Evolutionary conservation across 2,329 filamentous ascomycete species (phyloP), one percentile per base, ranked within the genome.

Genomic region (Chaetomiaceae sp.): DNA sequence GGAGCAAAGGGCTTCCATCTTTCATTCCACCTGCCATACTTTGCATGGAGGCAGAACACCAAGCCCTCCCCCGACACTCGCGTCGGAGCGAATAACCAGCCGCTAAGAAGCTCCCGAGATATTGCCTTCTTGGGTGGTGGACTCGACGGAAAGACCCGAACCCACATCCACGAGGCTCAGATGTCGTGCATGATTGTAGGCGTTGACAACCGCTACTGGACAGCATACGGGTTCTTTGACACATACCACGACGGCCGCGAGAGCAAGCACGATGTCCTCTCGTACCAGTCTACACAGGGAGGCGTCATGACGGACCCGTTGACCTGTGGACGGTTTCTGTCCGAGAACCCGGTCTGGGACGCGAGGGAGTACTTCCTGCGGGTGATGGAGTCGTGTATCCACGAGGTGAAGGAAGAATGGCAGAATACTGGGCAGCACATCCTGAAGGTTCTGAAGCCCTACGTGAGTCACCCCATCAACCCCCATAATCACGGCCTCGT

Each of bases 221-320:
- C 55, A 8, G 53, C 55, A n/a, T 55, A 59, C 40, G 53, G 46
- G 2, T 44, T 58, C 29, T 56, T 59, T 20, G 58, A 59, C 43
- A 59, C 58, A 6, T 59, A 59, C 25, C 48, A 59, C 10, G 58
- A 59, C 21, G 41, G 45, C 5, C 42, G 45, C 1, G 38, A 48
- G 8, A 58, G 55, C 38, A 50, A 41, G n/a, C 42, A 51, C 21
- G 55, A 54, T 32, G 41, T 57, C 13, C 48, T 25, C 2, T 21
- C 16, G 7, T 57, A 54, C 34, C 51, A 55, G 13, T 5, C 51
- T 3, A 30, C 42, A 2, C 32, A 51, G n/a, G 54, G 47, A 9
- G 51, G 32, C 7, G 18, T 42, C 8, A 16, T 41, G 16, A 30
- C 33, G 18, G 49, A 55, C 29, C 54, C 54, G 2, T 13, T 58